A percentile compares a stretch with the other conserved stretches of the same genome.
Evolutionary conservation across 805 yeast genomes (phyloP).

Genomic region (Danielia oregonensis): DNA sequence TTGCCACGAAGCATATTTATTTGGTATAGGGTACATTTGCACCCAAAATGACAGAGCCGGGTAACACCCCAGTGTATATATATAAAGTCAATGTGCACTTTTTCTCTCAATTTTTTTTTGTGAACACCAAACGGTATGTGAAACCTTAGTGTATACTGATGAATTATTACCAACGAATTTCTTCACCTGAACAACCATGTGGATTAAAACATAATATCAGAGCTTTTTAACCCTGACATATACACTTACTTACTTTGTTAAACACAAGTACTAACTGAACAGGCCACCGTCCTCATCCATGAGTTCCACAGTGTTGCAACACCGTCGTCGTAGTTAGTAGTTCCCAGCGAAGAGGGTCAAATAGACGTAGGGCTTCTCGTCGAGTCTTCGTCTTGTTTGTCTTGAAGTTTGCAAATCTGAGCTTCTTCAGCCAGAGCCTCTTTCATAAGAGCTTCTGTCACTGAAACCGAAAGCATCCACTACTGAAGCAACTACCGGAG

Average conservation of each 20-base stretch:
- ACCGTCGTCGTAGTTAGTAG: no score
- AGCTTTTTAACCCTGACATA: slow-evolving; percentile 68
- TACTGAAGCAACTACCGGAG: no score
- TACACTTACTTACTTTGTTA: background rate
- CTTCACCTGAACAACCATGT: slow-evolving; percentile 66
- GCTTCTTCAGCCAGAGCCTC: no score
- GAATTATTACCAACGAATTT: slow-evolving; percentile 46
- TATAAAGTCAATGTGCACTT: slow-evolving; percentile 6
- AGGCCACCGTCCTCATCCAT: no score
- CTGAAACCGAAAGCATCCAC: no score
- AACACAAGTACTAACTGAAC: slow-evolving; percentile 8
- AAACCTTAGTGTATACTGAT: slow-evolving; percentile 12
- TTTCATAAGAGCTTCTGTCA: no score
- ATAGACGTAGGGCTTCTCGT: no score
- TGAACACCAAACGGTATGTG: slow-evolving; percentile 13
- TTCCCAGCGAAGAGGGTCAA: no score
- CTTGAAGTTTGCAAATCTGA: no score
- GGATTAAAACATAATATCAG: slow-evolving; percentile 54
- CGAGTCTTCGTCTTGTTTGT: no score
- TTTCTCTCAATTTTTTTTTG: slow-evolving; percentile 8
- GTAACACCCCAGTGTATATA: slow-evolving; percentile 12
- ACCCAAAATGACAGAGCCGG: slow-evolving; percentile 9
- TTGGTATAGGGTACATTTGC: background rate
- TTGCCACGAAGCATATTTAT: no score
- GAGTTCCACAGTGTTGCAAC: no score